These are phyloP conservation scores for Aspergillus sojae DNA, from an alignment of 2,329 filamentous ascomycete species.

Conservation along the genomic window DNA sequence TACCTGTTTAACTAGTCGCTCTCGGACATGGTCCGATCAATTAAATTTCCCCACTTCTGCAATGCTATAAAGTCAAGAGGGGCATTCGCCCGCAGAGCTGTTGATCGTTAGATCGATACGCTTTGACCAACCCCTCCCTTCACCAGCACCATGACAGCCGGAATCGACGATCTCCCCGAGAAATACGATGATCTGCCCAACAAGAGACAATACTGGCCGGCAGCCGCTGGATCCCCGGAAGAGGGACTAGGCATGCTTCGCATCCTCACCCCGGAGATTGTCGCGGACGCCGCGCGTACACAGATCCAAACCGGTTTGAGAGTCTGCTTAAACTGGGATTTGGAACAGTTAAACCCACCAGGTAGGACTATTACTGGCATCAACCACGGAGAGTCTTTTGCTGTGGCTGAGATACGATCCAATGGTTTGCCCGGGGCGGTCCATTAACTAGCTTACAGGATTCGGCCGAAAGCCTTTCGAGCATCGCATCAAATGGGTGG, in stretches of 20 bases:
- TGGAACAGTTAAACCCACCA: slow-evolving; percentile 56
- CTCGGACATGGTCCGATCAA: slow-evolving; percentile 14
- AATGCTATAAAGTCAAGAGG: neutral
- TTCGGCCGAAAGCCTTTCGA: slow-evolving; percentile 56
- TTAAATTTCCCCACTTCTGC: slow-evolving; percentile 8
- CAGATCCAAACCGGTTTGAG: slow-evolving; percentile 58
- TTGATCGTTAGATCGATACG: neutral
- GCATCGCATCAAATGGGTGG: slow-evolving; percentile 55
- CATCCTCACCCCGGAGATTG: slow-evolving; percentile 56
- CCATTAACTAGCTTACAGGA: slow-evolving; percentile 33
- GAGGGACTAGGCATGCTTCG: slow-evolving; percentile 59
- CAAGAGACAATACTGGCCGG: slow-evolving; percentile 54
- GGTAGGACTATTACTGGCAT: slow-evolving; percentile 20
- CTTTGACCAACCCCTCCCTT: neutral
- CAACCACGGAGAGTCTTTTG: no score
- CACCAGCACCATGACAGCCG: slow-evolving; percentile 23
- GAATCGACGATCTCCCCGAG: slow-evolving; percentile 28
- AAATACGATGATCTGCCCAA: slow-evolving; percentile 50
- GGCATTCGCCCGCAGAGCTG: neutral
- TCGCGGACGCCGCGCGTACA: slow-evolving; percentile 53
- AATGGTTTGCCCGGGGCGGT: neutral
- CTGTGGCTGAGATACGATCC: no score
- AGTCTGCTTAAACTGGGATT: slow-evolving; percentile 59
- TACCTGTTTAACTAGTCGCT: neutral
- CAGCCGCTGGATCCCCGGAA: slow-evolving; percentile 47